phyloP scores from a whole-genome alignment of 371 early-diverging fungal species.

The Dipsacomyces acuminosporus region DNA sequence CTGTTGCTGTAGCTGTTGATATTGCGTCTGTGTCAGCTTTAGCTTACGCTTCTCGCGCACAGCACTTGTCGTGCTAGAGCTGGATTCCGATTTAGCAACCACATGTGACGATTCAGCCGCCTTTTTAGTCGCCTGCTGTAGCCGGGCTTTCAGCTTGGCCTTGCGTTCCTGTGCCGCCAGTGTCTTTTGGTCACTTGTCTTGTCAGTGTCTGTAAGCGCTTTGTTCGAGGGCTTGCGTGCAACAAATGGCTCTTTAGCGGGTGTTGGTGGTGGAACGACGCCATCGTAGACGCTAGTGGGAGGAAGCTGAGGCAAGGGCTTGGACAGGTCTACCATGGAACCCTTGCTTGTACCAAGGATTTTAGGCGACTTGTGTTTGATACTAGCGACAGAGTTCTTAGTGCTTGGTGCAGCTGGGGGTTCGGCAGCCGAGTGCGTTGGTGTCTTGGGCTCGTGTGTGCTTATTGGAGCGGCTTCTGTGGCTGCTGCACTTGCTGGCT shows the following conservation, averaged over 20 bases:
- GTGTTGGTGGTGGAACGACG: not conserved
- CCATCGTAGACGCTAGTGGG: not conserved
- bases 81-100: not conserved
- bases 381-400: no score
- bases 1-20: no score
- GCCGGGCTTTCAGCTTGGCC: conserved; percentile 25
- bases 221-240: not conserved
- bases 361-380: no score
- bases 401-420: no score
- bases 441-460: no score
- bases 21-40: no score
- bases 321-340: conserved; percentile 5
- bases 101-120: conserved; percentile 1
- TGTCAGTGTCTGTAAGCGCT: not conserved
- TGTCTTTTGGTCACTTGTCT: not conserved
- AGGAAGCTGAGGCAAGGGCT: conserved; percentile 18
- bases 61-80: no score
- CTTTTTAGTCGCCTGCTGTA: conserved; percentile 25
- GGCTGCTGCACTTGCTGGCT: no score
- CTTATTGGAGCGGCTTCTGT: no score
- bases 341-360: no score
- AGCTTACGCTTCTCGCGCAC: no score
- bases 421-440: no score
- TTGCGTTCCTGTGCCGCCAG: conserved; percentile 23
- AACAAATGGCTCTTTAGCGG: not conserved